Evolutionary conservation across 176 grass and related monocot genomes (phyloP).

Genomic region (Chloris gayana): DNA sequence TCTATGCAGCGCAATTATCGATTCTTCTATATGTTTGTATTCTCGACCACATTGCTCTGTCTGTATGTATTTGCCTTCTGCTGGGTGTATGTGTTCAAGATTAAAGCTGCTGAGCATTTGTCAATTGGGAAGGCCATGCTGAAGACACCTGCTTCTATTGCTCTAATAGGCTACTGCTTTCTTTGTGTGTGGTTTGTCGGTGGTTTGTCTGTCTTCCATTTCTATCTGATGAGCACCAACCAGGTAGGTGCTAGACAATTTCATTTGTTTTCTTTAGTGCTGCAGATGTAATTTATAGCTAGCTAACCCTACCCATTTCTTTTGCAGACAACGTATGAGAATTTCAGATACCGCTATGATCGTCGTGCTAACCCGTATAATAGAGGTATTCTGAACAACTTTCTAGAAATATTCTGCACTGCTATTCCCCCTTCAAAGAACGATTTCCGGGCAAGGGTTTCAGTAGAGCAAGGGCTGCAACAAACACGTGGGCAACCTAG

Average conservation of each 20-base stretch:
- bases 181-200: constrained; percentile 96
- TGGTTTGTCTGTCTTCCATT: constrained; percentile 91
- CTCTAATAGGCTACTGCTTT: constrained; percentile 86
- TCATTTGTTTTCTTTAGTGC: background rate
- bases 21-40: constrained; percentile 99
- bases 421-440: constrained; percentile 84
- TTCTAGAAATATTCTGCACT: constrained; percentile 80
- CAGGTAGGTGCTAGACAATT: constrained; percentile 54
- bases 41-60: constrained; percentile 84
- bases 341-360: constrained; percentile 94
- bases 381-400: constrained; percentile 66
- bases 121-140: constrained; percentile 72
- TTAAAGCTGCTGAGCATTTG: constrained; percentile 59
- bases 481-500: constrained; percentile 45
- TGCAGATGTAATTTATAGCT: constrained; percentile 8
- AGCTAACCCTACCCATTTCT: constrained; percentile 12
- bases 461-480: constrained; percentile 54
- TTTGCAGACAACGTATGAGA: constrained; percentile 91
- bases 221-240: constrained; percentile 89
- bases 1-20: constrained; percentile 88
- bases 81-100: constrained; percentile 94
- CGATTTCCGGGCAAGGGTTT: constrained; percentile 72
- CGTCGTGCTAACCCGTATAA: constrained; percentile 82
- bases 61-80: constrained; percentile 89
- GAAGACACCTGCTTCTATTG: constrained; percentile 81